phyloP scores from a whole-genome alignment of 108 stramenopile genomes.

The Chaetoceros muelleri region DNA sequence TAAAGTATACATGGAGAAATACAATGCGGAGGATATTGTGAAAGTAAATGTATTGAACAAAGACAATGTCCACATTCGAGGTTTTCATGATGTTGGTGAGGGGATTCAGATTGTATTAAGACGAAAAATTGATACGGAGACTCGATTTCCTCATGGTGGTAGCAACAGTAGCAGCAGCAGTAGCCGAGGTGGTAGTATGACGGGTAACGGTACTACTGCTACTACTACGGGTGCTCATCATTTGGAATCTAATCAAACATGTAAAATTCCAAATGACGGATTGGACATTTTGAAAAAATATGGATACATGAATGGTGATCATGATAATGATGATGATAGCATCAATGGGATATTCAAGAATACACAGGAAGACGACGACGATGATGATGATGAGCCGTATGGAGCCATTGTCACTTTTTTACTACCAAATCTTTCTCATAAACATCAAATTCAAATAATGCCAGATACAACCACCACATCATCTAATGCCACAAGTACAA shows the following conservation, averaged over 20 bases:
- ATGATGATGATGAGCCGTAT: constrained; percentile 1
- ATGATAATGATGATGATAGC: not conserved
- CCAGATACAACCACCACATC: constrained; percentile 13
- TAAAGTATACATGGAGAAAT: not conserved
- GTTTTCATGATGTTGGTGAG: not conserved
- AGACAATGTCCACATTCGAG: not conserved
- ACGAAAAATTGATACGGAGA: not conserved
- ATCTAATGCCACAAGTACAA: too few species aligned
- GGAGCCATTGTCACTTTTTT: constrained; percentile 32
- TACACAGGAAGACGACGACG: not conserved
- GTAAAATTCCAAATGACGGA: not conserved
- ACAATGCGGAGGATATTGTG: not conserved
- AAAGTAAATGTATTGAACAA: not conserved
- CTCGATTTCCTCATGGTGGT: not conserved
- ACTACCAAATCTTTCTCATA: constrained; percentile 19
- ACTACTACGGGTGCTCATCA: too few species aligned
- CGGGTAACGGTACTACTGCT: too few species aligned
- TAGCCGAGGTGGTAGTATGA: too few species aligned
- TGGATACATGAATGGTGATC: constrained; percentile 8
- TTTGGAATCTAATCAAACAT: not conserved
- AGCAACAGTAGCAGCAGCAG: too few species aligned
- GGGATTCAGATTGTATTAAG: not conserved
- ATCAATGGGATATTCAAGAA: not conserved
- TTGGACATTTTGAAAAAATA: constrained; percentile 6
- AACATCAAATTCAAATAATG: constrained; percentile 3